Conservation (phyloP, 2,329 filamentous ascomycete genomes). For the Periconia sp. region DNA sequence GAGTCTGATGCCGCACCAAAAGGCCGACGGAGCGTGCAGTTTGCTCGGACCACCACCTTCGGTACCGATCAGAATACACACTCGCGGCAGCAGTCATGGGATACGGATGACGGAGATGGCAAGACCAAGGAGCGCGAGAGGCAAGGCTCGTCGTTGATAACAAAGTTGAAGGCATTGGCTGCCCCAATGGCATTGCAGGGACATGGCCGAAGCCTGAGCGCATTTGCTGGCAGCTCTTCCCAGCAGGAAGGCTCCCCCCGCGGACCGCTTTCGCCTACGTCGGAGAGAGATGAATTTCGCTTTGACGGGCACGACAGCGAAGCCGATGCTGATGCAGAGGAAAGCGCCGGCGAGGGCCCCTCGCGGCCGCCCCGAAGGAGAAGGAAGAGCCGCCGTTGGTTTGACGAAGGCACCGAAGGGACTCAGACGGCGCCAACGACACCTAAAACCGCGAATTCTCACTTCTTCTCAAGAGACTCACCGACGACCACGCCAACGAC, state of each 20-base stretch:
- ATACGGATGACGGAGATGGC: constrained; percentile 67
- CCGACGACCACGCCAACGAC: constrained; percentile 38
- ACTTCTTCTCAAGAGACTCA: constrained; percentile 55
- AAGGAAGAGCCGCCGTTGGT: constrained; percentile 67
- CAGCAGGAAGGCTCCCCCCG: constrained; percentile 47
- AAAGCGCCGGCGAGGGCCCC: constrained; percentile 76
- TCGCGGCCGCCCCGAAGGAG: constrained; percentile 58
- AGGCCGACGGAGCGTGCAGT: constrained; percentile 75
- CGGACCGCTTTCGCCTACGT: constrained; percentile 52
- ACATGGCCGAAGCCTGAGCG: constrained; percentile 59
- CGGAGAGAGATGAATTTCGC: constrained; percentile 54
- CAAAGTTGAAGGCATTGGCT: constrained; percentile 77
- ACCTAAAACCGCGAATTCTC: constrained; percentile 59
- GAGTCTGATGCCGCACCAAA: constrained; percentile 35
- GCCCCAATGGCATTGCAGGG: constrained; percentile 57
- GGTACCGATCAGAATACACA: constrained; percentile 56
- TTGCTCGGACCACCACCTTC: constrained; percentile 59
- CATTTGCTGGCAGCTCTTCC: constrained; percentile 49
- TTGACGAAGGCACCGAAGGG: constrained; percentile 53
- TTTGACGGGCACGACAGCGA: constrained; percentile 70
- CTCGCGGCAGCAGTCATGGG: constrained; percentile 69
- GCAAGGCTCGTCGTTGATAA: constrained; percentile 72
- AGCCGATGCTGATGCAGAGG: constrained; percentile 79
- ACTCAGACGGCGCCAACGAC: constrained; percentile 72
- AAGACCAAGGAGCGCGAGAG: constrained; percentile 54